phyloP scores from a whole-genome alignment of 2,329 filamentous ascomycete species.

The Aspergillus cejpii region DNA sequence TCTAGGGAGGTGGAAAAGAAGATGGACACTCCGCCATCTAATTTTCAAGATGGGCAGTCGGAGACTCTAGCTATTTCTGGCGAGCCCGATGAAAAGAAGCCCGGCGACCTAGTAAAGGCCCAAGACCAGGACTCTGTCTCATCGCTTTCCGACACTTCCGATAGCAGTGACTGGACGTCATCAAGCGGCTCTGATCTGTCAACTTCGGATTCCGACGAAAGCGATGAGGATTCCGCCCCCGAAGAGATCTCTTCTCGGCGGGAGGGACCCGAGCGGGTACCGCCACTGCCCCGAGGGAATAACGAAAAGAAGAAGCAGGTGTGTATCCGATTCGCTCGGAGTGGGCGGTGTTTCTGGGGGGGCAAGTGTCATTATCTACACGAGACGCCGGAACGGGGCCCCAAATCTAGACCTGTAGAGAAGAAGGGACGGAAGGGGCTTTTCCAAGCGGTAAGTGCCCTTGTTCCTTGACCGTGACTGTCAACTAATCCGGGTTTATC shows the following conservation, averaged over 20 bases:
- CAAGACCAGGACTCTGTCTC: constrained; percentile 8
- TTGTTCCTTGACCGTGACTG: neutral
- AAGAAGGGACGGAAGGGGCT: constrained; percentile 37
- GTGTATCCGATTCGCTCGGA: constrained; percentile 40
- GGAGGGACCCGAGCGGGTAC: constrained; percentile 35
- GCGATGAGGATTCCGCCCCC: constrained; percentile 33
- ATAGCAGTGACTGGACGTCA: constrained; percentile 35
- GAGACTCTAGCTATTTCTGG: neutral
- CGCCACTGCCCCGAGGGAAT: constrained; percentile 33
- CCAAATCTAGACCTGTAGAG: constrained; percentile 24
- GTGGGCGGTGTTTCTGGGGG: constrained; percentile 39
- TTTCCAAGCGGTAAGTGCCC: constrained; percentile 37
- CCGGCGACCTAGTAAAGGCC: neutral
- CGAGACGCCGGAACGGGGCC: constrained; percentile 27
- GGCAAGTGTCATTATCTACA: constrained; percentile 40
- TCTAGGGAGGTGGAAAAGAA: neutral
- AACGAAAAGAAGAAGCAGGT: constrained; percentile 28
- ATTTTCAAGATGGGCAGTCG: neutral
- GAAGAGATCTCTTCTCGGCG: constrained; percentile 40
- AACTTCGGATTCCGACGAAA: constrained; percentile 21
- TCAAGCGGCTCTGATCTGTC: constrained; percentile 32
- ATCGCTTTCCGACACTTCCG: constrained; percentile 15
- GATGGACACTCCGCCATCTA: neutral
- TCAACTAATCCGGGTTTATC: too few species aligned
- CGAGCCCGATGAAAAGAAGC: neutral